phyloP scores from a whole-genome alignment of 306 rosid species.

The Hippophae gyantsensis region DNA sequence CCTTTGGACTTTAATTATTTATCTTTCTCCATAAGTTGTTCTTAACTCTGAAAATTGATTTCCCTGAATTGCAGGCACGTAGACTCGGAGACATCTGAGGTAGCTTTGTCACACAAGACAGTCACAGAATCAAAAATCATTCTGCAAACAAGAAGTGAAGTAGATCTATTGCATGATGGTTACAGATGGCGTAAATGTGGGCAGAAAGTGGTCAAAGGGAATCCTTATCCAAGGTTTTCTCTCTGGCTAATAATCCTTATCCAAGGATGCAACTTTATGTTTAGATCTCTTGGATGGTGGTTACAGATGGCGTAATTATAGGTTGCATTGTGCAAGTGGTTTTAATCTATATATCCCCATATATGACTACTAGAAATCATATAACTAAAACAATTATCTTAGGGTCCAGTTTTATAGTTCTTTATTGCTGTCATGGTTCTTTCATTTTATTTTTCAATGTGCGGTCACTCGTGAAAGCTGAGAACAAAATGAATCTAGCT shows the following conservation, averaged over 20 bases:
- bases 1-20: slow-evolving; percentile 11
- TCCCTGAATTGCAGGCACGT: slow-evolving; percentile 49
- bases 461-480: no score
- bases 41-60: slow-evolving; percentile 10
- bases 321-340: slow-evolving; percentile 16
- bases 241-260: no score
- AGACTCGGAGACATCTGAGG: slow-evolving; percentile 47
- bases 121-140: slow-evolving; percentile 91
- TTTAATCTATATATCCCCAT: neutral
- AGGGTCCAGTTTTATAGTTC: neutral
- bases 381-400: neutral
- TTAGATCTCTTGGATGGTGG: slow-evolving; percentile 94
- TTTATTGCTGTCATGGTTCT: neutral
- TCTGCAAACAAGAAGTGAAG: slow-evolving; percentile 90
- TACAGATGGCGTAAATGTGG: slow-evolving; percentile 98
- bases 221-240: slow-evolving; percentile 84
- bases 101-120: slow-evolving; percentile 59
- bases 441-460: neutral
- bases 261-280: neutral
- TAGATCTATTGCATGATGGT: slow-evolving; percentile 94
- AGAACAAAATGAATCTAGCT: no score
- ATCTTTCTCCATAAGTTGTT: slow-evolving; percentile 4
- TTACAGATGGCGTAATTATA: slow-evolving; percentile 93
- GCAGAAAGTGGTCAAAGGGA: slow-evolving; percentile 96
- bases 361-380: neutral